A percentile compares a stretch with the other conserved stretches of the same genome.
Evolutionary conservation across 2,329 filamentous ascomycete species (phyloP).

Genomic region (Colletotrichum nymphaeae): DNA sequence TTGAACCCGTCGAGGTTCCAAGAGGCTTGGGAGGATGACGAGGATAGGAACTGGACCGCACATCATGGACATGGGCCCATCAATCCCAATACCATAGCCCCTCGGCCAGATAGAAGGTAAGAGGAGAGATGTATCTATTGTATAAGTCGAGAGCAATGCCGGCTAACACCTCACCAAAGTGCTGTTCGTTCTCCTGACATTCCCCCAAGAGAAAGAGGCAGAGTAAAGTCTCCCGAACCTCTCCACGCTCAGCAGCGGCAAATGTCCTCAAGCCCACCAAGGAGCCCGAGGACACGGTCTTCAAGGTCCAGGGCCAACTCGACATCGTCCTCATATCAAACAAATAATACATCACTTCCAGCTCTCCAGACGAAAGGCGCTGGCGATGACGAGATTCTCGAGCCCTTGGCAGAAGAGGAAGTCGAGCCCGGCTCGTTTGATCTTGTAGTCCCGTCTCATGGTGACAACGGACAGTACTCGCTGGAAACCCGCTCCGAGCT

Average conservation of each 20-base stretch:
- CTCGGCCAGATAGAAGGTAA: slow-evolving; percentile 19
- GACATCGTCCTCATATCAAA: slow-evolving; percentile 43
- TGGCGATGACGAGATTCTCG: slow-evolving; percentile 44
- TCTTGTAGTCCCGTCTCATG: slow-evolving; percentile 41
- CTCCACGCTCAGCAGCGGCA: slow-evolving; percentile 35
- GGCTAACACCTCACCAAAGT: not conserved
- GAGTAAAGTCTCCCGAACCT: slow-evolving; percentile 32
- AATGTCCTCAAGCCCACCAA: slow-evolving; percentile 41
- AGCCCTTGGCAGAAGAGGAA: slow-evolving; percentile 50
- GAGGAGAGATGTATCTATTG: not conserved
- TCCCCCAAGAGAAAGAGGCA: slow-evolving; percentile 12
- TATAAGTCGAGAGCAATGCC: not conserved
- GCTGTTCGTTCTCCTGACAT: slow-evolving; percentile 2
- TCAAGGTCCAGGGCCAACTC: slow-evolving; percentile 43
- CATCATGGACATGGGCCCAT: slow-evolving; percentile 19
- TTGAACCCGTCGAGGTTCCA: slow-evolving; percentile 20
- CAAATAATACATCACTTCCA: slow-evolving; percentile 37
- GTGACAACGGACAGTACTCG: slow-evolving; percentile 51
- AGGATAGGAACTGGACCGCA: slow-evolving; percentile 24
- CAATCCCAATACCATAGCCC: slow-evolving; percentile 11
- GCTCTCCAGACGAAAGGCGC: slow-evolving; percentile 40
- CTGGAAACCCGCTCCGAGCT: slow-evolving; percentile 74
- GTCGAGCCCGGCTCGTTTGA: slow-evolving; percentile 52
- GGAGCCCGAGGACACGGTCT: slow-evolving; percentile 42
- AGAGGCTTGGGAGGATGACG: slow-evolving; percentile 33